Base-by-base conservation (phyloP, 2,329 filamentous ascomycete species). In the Colletotrichum truncatum region DNA sequence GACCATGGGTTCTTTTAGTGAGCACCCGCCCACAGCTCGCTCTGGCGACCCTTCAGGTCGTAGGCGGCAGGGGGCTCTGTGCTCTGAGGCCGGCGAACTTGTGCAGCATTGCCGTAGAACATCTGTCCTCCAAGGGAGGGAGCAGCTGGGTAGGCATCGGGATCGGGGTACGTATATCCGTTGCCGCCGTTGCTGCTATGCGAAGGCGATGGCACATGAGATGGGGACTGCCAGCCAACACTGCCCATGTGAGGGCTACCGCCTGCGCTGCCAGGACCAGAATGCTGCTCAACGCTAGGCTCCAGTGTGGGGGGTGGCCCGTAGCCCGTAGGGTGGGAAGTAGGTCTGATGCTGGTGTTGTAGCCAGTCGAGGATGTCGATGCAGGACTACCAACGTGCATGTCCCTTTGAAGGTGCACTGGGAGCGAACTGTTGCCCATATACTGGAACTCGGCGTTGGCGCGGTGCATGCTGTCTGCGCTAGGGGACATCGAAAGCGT, bases 221-320 rank as follows among this genome's bases (percentile, higher is more conserved):
- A 88, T 4, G 94, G 94, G 4, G 94, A 97, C 70, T 93, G 92
- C 94, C 95, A 98, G 58, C 93, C 92, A 67, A 93, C 86, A 66
- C 86, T 89, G 67, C 82, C 80, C 89, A 97, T 93, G 77, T 98
- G 94, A 53, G 95, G 94, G 77, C 94, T 97, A 56, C 92, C 92
- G 61, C 84, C 89, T n/a, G 87, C 90, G 74, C 93, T 97, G 59
- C 85, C 85, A 52, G 82, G 77, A 2, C 86, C 88, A 3, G 88
- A 84, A 71, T 91, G 90, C 64, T 92, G 90, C 75, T 95, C 93
- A 67, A 93, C 86, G 76, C 88, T 94, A 25, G 94, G 93, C 80
- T 98, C 95, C 54, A 98, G 84, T 14, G 92, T 94, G 51, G 92
- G 89, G 2, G 93, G 93, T 23, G 93, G 93, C n/a, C 91, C 92